Percentiles rank a stretch among this genome's conserved stretches.
Evolutionary conservation across 176 grass and related monocot species (phyloP).

Genomic region (Otatea glauca): DNA sequence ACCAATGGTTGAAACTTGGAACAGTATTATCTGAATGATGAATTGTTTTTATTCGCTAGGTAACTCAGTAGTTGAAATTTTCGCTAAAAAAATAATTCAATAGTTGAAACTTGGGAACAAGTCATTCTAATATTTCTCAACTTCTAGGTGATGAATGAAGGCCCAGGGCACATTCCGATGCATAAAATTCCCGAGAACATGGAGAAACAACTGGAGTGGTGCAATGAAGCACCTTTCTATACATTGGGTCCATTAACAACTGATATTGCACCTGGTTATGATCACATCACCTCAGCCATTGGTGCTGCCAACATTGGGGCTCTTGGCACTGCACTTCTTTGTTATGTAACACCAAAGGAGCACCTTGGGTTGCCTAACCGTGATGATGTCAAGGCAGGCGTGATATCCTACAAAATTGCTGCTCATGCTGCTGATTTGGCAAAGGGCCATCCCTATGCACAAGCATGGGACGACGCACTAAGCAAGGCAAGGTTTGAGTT

Average conservation of each 20-base stretch:
- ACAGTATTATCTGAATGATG: background rate
- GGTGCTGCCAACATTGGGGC: constrained; percentile 96
- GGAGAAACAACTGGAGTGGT: constrained; percentile 97
- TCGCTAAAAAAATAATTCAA: background rate
- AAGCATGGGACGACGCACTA: constrained; percentile 91
- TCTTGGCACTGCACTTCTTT: constrained; percentile 94
- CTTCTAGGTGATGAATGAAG: constrained; percentile 97
- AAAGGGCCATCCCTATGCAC: constrained; percentile 88
- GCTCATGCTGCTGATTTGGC: constrained; percentile 97
- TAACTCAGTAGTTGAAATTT: background rate
- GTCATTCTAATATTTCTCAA: constrained; percentile 35
- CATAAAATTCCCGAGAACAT: constrained; percentile 99
- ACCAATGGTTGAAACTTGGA: constrained; percentile 27
- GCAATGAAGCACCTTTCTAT: constrained; percentile 97
- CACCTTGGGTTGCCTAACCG: constrained; percentile 96
- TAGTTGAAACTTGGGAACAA: background rate
- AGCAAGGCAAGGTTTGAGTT: constrained; percentile 99
- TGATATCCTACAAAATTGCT: constrained; percentile 97
- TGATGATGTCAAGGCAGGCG: constrained; percentile 91
- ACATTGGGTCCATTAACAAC: constrained; percentile 94
- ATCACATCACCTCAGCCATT: constrained; percentile 98
- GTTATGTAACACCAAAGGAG: constrained; percentile 98
- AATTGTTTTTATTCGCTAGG: background rate
- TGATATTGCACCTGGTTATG: constrained; percentile 98
- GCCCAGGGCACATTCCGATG: constrained; percentile 91